phyloP scores from a whole-genome alignment of 495 filamentous ascomycete genomes.

The Penicillium malachiteum region DNA sequence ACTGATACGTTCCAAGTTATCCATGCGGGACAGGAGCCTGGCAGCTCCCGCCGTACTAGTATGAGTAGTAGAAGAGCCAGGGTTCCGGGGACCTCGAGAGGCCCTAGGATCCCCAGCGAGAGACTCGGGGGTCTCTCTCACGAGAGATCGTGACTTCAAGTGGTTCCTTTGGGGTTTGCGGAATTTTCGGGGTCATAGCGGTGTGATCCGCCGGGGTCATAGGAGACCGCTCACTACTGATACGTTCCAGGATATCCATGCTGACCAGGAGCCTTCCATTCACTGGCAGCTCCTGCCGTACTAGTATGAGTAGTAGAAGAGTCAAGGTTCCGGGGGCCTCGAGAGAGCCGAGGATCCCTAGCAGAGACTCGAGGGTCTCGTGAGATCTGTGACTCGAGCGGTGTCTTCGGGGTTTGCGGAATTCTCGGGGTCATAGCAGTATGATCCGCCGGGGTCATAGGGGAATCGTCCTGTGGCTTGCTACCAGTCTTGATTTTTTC shows the following conservation, averaged over 20 bases:
- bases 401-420: background rate
- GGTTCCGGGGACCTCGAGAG: background rate
- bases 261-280: background rate
- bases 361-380: background rate
- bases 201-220: too few relatives aligned
- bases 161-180: background rate
- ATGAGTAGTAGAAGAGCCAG: background rate
- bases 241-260: too few relatives aligned
- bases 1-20: too few relatives aligned
- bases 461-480: background rate
- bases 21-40: background rate
- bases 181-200: background rate
- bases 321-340: background rate
- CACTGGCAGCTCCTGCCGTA: background rate
- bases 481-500: background rate
- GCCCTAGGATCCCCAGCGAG: background rate
- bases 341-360: background rate
- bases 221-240: too few relatives aligned
- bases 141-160: background rate
- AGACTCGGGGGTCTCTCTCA: background rate
- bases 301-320: background rate
- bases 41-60: background rate
- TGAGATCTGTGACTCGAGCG: background rate
- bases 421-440: background rate
- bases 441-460: background rate